Percentiles rank a stretch among this genome's conserved stretches.
phyloP scores from a whole-genome alignment of 768 basidiomycete species.

The Tulasnella sp. region DNA sequence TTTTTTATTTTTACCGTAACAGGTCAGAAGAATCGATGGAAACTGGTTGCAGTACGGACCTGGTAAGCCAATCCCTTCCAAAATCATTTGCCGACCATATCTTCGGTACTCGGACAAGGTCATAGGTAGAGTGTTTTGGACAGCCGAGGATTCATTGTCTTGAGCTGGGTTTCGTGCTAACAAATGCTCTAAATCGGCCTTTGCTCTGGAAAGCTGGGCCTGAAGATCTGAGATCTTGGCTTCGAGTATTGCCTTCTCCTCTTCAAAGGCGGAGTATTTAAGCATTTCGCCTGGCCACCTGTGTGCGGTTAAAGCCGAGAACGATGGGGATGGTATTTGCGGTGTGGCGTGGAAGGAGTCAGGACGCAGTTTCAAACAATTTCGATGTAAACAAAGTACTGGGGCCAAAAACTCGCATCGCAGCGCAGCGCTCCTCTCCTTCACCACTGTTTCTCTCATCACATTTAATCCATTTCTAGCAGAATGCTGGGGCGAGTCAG shows the following conservation, averaged over 20 bases:
- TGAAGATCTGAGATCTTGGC: neutral
- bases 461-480: neutral
- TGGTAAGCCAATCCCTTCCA: constrained; percentile 77
- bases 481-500: neutral
- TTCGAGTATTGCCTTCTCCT: neutral
- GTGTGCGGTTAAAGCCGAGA: neutral
- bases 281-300: neutral
- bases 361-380: neutral
- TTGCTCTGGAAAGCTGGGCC: neutral
- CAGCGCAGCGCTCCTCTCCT: neutral
- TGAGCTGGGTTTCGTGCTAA: neutral
- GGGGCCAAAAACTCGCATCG: neutral
- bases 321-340: no score
- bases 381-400: neutral
- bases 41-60: constrained; percentile 41
- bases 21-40: neutral
- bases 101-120: constrained; percentile 62
- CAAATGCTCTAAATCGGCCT: neutral
- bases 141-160: neutral
- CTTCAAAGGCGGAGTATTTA: neutral
- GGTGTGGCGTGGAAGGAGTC: neutral
- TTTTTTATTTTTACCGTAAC: no score
- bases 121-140: constrained; percentile 23
- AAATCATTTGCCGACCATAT: constrained; percentile 96
- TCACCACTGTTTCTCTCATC: neutral